Evolutionary conservation across 345 rosid genomes (phyloP).

Genomic region (Odontarrhena argentea): DNA sequence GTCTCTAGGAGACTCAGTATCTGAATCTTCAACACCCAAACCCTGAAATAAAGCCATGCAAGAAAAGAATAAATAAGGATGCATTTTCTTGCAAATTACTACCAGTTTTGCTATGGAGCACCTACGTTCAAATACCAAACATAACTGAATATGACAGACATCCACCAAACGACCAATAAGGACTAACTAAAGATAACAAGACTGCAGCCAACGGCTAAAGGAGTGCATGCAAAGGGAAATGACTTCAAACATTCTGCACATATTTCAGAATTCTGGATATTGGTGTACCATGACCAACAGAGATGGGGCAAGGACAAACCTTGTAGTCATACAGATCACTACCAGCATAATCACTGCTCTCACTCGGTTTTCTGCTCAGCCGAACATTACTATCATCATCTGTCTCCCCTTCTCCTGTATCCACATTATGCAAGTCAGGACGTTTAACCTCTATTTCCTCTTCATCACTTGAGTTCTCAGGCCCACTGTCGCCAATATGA

Average conservation of each 20-base stretch:
- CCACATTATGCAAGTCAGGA: slow-evolving; percentile 73
- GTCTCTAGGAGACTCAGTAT: slow-evolving; percentile 62
- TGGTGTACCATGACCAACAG: slow-evolving; percentile 23
- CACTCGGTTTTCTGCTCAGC: slow-evolving; percentile 85
- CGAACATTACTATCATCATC: slow-evolving; percentile 67
- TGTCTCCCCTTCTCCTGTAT: slow-evolving; percentile 69
- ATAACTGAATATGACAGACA: slow-evolving; percentile 2
- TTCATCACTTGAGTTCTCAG: slow-evolving; percentile 86
- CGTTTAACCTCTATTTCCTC: slow-evolving; percentile 67
- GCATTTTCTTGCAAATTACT: neutral
- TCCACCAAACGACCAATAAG: slow-evolving; percentile 12
- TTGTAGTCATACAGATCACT: slow-evolving; percentile 90
- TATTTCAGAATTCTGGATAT: slow-evolving; percentile 8
- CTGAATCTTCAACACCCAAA: slow-evolving; percentile 83
- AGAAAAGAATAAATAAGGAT: slow-evolving; percentile 7
- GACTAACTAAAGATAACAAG: neutral
- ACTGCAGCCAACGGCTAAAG: slow-evolving; percentile 23
- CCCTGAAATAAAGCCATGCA: slow-evolving; percentile 53
- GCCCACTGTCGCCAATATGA: slow-evolving; percentile 79
- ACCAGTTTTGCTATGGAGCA: slow-evolving; percentile 18
- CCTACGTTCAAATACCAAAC: slow-evolving; percentile 19
- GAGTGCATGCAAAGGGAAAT: slow-evolving; percentile 23
- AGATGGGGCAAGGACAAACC: slow-evolving; percentile 50
- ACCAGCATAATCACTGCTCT: slow-evolving; percentile 78
- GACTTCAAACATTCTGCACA: slow-evolving; percentile 6